These are phyloP conservation scores for Cercospora berteroae DNA, from an alignment of 2,329 filamentous ascomycete genomes.

Conservation along the genomic window DNA sequence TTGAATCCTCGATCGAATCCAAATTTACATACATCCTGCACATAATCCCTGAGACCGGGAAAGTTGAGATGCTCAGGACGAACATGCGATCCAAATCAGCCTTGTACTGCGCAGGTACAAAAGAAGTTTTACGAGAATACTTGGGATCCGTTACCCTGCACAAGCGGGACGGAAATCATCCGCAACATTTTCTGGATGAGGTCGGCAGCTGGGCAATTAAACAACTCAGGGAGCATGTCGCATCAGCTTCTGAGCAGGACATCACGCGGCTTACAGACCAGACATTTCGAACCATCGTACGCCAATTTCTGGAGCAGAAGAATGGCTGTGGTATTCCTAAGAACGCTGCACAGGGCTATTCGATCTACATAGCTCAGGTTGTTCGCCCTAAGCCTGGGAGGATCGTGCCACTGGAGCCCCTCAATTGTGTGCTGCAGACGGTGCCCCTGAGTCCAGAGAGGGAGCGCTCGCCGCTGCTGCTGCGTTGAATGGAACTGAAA, in stretches of 20 bases:
- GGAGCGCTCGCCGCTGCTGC: not conserved
- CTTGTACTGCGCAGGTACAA: not conserved
- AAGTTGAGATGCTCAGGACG: not conserved
- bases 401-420: too few relatives aligned
- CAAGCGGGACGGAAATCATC: not conserved
- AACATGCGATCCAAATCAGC: not conserved
- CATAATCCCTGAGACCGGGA: not conserved
- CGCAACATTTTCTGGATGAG: not conserved
- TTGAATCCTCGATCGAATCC: not conserved
- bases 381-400: not conserved
- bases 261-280: not conserved
- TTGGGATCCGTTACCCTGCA: not conserved
- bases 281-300: not conserved
- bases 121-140: not conserved
- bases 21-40: not conserved
- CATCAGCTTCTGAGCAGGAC: not conserved
- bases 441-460: not conserved
- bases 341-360: not conserved
- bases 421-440: not conserved
- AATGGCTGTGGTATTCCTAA: not conserved
- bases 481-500: not conserved
- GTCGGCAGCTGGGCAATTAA: not conserved
- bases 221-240: not conserved
- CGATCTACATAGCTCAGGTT: not conserved
- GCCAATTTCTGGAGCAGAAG: not conserved